Evolutionary conservation across 176 grass and related monocot species (phyloP).

Genomic region (Paspalum vaginatum): DNA sequence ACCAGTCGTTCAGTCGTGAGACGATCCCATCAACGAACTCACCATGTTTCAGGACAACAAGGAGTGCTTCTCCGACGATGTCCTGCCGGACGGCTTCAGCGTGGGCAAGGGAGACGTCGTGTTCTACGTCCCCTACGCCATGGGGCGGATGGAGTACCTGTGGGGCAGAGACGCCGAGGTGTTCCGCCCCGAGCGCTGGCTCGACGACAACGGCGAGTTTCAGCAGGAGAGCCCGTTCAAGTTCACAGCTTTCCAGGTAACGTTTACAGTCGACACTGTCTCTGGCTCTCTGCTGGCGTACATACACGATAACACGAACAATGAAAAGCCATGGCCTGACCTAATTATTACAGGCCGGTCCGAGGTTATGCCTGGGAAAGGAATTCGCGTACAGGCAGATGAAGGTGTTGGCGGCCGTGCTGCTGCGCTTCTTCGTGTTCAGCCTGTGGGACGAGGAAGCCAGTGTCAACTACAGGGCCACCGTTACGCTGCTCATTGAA

Average conservation of each 20-base stretch:
- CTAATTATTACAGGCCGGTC: conserved; percentile 33
- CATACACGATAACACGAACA: background rate
- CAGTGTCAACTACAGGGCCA: conserved; percentile 32
- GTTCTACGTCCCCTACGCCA: conserved; percentile 58
- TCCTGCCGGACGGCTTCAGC: conserved; percentile 48
- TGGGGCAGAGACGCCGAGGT: conserved; percentile 60
- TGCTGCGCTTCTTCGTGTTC: conserved; percentile 52
- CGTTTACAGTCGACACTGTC: background rate
- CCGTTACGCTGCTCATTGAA: conserved; percentile 37
- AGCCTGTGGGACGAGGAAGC: conserved; percentile 24
- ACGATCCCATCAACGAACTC: background rate
- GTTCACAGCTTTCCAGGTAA: conserved; percentile 69
- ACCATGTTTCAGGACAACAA: conserved; percentile 11
- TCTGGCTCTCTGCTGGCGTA: background rate
- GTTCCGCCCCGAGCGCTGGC: conserved; percentile 73
- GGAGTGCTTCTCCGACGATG: conserved; percentile 8
- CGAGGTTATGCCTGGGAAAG: conserved; percentile 62
- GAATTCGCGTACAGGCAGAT: conserved; percentile 68
- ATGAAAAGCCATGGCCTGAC: background rate
- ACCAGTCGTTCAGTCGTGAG: background rate
- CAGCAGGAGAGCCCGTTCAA: conserved; percentile 62
- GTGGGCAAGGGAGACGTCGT: conserved; percentile 58
- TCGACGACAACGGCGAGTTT: conserved; percentile 49
- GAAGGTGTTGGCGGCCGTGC: conserved; percentile 61
- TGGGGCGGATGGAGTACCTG: conserved; percentile 69